Conservation (phyloP, 352 stramenopile genomes). For the Phytophthora europaea region DNA sequence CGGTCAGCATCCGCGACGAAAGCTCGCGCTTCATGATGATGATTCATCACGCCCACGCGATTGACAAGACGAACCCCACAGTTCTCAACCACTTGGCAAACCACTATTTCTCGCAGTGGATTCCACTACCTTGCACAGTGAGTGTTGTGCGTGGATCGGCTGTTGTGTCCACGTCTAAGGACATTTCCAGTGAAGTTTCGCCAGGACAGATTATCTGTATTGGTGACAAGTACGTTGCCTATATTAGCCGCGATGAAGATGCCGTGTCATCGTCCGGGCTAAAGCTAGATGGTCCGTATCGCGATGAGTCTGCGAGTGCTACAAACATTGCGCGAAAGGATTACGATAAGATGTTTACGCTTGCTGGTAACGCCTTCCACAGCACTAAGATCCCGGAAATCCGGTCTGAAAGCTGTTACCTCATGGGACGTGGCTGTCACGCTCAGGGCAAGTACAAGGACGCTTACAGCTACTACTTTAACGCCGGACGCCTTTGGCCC, state of each 20-base stretch:
- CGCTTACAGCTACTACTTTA: constrained; percentile 97
- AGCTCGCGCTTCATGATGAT: constrained; percentile 93
- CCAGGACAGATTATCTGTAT: constrained; percentile 95
- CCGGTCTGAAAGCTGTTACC: constrained; percentile 97
- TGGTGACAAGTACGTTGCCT: constrained; percentile 92
- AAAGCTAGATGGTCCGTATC: constrained; percentile 83
- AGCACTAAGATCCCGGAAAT: constrained; percentile 93
- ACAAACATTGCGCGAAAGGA: constrained; percentile 87
- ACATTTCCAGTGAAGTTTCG: constrained; percentile 90
- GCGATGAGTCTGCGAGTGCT: constrained; percentile 70
- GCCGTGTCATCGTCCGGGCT: constrained; percentile 74
- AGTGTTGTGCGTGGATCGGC: constrained; percentile 87
- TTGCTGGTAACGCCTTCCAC: constrained; percentile 90
- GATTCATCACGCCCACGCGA: constrained; percentile 92
- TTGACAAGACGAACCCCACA: constrained; percentile 90
- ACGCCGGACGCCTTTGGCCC: constrained; percentile 89
- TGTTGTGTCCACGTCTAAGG: constrained; percentile 89
- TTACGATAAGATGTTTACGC: constrained; percentile 93
- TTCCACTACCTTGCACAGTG: constrained; percentile 90
- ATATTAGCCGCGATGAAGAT: constrained; percentile 78
- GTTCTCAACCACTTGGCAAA: constrained; percentile 98
- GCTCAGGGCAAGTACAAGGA: constrained; percentile 95
- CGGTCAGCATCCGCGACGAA: constrained; percentile 85
- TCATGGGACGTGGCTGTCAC: constrained; percentile 97
- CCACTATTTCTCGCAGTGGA: constrained; percentile 99